Evolutionary conservation across 495 filamentous ascomycete species (phyloP).

Genomic region (Penicillium coffeae): DNA sequence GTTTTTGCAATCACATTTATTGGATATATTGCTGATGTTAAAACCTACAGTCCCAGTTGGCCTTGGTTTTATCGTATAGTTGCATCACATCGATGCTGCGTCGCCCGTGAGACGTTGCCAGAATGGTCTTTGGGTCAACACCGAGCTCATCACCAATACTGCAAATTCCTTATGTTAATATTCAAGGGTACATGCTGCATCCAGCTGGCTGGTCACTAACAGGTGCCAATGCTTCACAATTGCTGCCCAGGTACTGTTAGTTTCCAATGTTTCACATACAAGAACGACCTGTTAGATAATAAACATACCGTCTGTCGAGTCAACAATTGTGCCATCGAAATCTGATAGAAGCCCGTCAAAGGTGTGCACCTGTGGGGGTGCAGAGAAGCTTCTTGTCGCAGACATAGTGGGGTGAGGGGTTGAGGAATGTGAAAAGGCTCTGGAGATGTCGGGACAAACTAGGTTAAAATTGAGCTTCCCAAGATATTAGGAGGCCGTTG

Average conservation of each 20-base stretch:
- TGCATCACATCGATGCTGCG: conserved; percentile 76
- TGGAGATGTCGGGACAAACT: background rate
- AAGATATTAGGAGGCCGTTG: too few species aligned
- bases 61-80: conserved; percentile 71
- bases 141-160: conserved; percentile 81
- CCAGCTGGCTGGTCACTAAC: conserved; percentile 44
- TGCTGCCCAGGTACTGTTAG: conserved; percentile 47
- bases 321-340: conserved; percentile 67
- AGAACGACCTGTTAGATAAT: background rate
- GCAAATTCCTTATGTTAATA: background rate
- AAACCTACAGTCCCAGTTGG: conserved; percentile 84
- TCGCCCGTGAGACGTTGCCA: conserved; percentile 85
- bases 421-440: background rate
- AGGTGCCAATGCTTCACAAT: conserved; percentile 90
- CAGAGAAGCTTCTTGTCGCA: conserved; percentile 49
- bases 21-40: background rate
- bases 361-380: conserved; percentile 52
- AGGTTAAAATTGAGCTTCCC: too few species aligned
- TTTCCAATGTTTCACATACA: background rate
- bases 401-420: conserved; percentile 31
- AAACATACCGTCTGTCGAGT: conserved; percentile 41
- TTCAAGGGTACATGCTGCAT: background rate
- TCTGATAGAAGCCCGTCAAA: conserved; percentile 86
- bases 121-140: conserved; percentile 74
- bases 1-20: background rate